These are phyloP conservation scores for Purshia tridentata DNA, from an alignment of 306 rosid genomes.

Conservation along the genomic window DNA sequence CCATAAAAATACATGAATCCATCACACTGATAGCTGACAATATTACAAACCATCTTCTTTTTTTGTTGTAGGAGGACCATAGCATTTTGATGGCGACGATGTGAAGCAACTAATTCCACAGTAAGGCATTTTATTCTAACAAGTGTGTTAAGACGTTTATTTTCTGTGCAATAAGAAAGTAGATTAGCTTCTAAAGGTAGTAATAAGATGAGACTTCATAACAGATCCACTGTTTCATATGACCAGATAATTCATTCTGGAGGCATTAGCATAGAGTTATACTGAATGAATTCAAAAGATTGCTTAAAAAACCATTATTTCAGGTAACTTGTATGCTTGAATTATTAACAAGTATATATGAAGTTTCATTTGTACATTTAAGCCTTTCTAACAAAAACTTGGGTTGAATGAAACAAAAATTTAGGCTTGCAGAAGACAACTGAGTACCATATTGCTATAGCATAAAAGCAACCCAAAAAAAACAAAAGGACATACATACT, in stretches of 20 bases:
- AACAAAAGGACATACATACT: slow-evolving; percentile 16
- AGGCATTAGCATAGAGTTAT: background rate
- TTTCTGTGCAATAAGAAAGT: background rate
- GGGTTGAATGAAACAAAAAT: background rate
- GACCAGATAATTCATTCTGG: background rate
- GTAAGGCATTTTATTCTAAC: background rate
- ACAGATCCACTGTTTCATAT: background rate
- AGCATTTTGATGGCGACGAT: background rate
- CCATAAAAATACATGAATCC: too few species aligned
- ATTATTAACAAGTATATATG: background rate
- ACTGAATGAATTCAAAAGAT: background rate
- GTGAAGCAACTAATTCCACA: background rate
- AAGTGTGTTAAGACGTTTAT: background rate
- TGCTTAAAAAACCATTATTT: background rate
- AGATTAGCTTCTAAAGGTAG: background rate
- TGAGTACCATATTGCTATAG: background rate
- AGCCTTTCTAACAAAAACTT: background rate
- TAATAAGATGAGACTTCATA: background rate
- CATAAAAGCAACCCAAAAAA: background rate
- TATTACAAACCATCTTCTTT: background rate
- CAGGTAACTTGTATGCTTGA: background rate
- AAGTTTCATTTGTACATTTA: background rate
- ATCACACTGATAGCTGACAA: background rate
- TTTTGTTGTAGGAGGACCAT: background rate
- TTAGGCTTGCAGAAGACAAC: background rate